A percentile compares a stretch with the other conserved stretches of the same genome.
These are phyloP conservation scores for Coccomyxa subellipsoidea DNA, from an alignment of 163 green algal species.

Conservation along the genomic window DNA sequence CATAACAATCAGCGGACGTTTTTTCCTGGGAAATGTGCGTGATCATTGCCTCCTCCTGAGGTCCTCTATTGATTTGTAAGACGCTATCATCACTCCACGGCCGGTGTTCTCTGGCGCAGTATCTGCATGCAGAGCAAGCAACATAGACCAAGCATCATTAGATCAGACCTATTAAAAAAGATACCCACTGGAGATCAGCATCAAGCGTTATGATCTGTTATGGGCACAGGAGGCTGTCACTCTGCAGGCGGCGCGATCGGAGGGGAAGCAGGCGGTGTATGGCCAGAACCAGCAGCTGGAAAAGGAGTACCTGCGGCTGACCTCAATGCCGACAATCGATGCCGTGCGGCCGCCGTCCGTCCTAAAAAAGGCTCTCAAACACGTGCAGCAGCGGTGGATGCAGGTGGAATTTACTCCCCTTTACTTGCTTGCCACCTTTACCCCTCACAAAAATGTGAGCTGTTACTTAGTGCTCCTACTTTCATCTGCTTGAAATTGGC, in stretches of 20 bases:
- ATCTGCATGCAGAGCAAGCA: too few relatives aligned
- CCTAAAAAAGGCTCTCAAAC: constrained; percentile 24
- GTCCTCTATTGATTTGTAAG: too few relatives aligned
- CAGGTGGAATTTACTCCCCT: neutral
- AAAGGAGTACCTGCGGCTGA: constrained; percentile 74
- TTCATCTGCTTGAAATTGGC: neutral
- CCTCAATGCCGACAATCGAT: constrained; percentile 38
- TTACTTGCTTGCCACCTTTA: too few relatives aligned
- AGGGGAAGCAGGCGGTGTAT: neutral
- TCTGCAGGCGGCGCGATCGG: neutral
- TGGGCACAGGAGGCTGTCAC: neutral
- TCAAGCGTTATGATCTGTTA: neutral
- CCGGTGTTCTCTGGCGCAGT: too few relatives aligned
- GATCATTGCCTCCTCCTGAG: too few relatives aligned
- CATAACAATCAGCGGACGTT: too few relatives aligned
- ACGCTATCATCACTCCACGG: too few relatives aligned
- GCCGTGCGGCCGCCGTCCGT: constrained; percentile 56
- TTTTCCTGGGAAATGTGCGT: too few relatives aligned
- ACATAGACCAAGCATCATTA: too few relatives aligned
- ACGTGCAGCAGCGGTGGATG: constrained; percentile 1
- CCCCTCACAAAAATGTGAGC: too few relatives aligned
- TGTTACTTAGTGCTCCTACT: too few relatives aligned
- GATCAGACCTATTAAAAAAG: too few relatives aligned
- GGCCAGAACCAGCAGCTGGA: constrained; percentile 45
- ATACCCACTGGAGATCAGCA: neutral